Conservation (phyloP, 2,329 filamentous ascomycete genomes). For the Diaporthe eres region DNA sequence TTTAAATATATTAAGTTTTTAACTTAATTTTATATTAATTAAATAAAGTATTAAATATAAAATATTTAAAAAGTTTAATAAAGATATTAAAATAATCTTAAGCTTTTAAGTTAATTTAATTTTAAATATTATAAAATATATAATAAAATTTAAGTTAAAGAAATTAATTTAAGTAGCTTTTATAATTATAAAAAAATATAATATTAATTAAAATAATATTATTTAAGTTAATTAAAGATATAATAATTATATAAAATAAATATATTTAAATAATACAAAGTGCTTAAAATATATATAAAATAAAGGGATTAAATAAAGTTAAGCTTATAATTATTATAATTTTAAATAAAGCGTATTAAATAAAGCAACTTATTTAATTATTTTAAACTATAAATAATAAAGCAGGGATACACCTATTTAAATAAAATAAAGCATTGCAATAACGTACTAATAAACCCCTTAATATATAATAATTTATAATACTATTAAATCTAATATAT, state of each 20-base stretch:
- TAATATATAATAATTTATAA: too few relatives aligned
- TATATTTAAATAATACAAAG: not conserved
- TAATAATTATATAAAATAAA: not conserved
- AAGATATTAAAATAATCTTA: not conserved
- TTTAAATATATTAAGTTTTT: not conserved
- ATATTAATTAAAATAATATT: not conserved
- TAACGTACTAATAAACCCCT: not conserved
- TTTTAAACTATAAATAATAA: not conserved
- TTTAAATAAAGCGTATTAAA: not conserved
- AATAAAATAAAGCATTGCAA: not conserved
- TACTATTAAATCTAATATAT: too few relatives aligned
- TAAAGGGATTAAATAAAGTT: not conserved
- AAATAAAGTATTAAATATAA: not conserved
- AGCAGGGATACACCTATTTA: not conserved
- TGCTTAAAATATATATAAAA: not conserved
- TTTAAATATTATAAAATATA: not conserved
- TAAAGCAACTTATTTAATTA: not conserved
- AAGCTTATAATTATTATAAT: not conserved
- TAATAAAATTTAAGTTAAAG: not conserved
- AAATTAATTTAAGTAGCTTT: not conserved
- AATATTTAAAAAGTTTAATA: not conserved
- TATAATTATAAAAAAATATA: not conserved
- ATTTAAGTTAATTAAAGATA: not conserved
- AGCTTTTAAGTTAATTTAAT: not conserved
- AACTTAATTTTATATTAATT: not conserved